Evolutionary conservation across 192 early-diverging fungal genomes (phyloP), one percentile per base, ranked within the genome.

Genomic region (Coemansia umbellata): DNA sequence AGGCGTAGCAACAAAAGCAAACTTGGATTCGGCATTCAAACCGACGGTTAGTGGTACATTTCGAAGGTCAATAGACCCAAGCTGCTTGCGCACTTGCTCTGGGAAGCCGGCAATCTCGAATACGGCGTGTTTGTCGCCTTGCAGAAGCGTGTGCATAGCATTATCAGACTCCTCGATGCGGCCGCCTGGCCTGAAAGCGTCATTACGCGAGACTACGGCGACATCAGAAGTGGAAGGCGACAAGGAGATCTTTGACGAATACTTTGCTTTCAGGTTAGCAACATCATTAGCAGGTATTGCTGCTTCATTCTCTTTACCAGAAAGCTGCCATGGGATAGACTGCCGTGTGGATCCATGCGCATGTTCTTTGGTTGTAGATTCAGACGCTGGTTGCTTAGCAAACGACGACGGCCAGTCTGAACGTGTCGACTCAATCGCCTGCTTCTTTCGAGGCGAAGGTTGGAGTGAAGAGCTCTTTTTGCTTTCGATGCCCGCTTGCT

Each of bases 1-100:
- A 0, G 50, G 33, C 0, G 71, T 63, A 22, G 71, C 64, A 32
- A 59, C 71, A 58, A 51, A 63, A 8, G 71, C 71, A 59, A 63
- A 67, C 35, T 35, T 31, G 13, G 53, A 42, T 6, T 18, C 45
- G 15, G 21, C 33, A 53, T 36, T 51, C 32, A 74, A 22, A 8
- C 66, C 61, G 10, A 39, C 36, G 8, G 40, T 26, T 9, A 69
- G 47, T 6, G 61, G 55, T 3, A 43, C 55, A 9, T 40, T 40
- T 6, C 23, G 22, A 9, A 37, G 18, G 7, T 51, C 59, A 5
- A 50, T 47, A 3, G 51, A 31, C 1, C 35, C 52, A 31, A 67
- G 33, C 9, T 41, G 45, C 35, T 35, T 42, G 17, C 24, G 43
- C 4, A 53, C 70, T 1, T 35, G 43, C 5, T 58, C 56, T 3